phyloP scores from a whole-genome alignment of 1,284 basidiomycete genomes.

The Microbotryum silenes-acaulis region DNA sequence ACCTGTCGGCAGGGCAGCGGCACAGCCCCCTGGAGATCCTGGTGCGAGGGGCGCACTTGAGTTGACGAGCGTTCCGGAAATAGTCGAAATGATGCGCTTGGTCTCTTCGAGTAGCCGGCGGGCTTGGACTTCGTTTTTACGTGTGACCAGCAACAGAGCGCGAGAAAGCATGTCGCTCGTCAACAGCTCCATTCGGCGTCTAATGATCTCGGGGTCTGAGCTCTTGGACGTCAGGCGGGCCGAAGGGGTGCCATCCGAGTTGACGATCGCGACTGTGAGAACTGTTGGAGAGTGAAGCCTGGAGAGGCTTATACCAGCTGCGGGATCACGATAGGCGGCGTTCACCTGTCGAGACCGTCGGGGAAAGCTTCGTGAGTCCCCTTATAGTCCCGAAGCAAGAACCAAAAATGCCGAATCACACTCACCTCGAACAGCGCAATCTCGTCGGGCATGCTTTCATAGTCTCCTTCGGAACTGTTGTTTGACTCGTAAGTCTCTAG shows the following conservation, averaged over 20 bases:
- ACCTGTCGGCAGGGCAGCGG: neutral
- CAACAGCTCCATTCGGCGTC: constrained; percentile 86
- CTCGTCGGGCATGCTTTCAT: constrained; percentile 70
- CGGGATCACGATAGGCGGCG: constrained; percentile 83
- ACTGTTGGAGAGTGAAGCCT: constrained; percentile 72
- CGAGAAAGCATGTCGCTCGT: constrained; percentile 91
- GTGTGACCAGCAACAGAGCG: constrained; percentile 74
- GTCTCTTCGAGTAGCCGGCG: constrained; percentile 81
- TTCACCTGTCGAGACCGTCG: constrained; percentile 50
- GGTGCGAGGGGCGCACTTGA: neutral
- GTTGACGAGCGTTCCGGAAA: constrained; percentile 20
- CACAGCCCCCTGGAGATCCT: neutral
- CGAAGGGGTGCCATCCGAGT: constrained; percentile 44
- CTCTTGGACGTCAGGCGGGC: constrained; percentile 36
- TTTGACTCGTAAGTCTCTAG: constrained; percentile 49
- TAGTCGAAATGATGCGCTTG: constrained; percentile 61
- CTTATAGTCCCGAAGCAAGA: too few species aligned
- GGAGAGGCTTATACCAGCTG: constrained; percentile 67
- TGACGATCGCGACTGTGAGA: constrained; percentile 72
- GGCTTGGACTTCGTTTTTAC: constrained; percentile 77
- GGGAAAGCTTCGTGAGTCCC: constrained; percentile 80
- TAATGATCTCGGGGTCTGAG: constrained; percentile 71
- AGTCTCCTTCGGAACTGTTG: constrained; percentile 30
- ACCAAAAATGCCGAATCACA: neutral
- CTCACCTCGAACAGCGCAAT: constrained; percentile 50